Evolutionary conservation across 495 filamentous ascomycete species (phyloP), one percentile per base, ranked within the genome.

Genomic region (Penicillium longicatenatum): DNA sequence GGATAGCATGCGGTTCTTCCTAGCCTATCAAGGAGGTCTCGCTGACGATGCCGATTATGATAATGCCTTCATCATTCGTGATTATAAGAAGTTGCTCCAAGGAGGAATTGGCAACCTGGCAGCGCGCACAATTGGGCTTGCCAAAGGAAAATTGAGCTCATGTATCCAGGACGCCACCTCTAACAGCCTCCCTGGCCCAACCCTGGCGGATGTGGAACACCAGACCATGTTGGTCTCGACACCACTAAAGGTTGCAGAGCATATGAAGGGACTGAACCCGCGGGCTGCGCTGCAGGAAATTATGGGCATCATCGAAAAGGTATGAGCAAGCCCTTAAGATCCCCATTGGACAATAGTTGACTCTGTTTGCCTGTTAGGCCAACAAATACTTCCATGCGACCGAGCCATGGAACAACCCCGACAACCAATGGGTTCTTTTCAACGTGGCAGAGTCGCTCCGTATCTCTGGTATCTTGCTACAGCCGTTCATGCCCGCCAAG

Each of bases 401-500:
- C 44, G 75, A 76, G n/a, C 87, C 88, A 6, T 90, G 88, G 89
- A 52, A 77, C 45, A 62, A 65, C 24, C 50, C 81, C 50, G 65
- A 82, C 22, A 57, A 78, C 14, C 73, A 83, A 55, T 68, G 75
- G 53, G 77, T 81, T 41, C 73, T 98, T 42, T 97, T 83, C 68
- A 78, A 89, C 33, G 77, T 80, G 50, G 84, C 85, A 2, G 94
- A 98, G 68, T 82, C 86, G n/a, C 68, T 97, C 42, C 87, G 94
- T 20, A 82, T 97, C 33, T 72, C 76, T 4, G 91, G 87, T 9
- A 97, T 98, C 54, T 75, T 98, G 35, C 75, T 98, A 29, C 93
- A 96, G 70, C 92, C 94, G 4, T 92, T 89, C 66, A 92, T 98
- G 81, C 94, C 94, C 4, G 78, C 71, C n/a, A 96, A 93, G 70